Base-by-base conservation (phyloP, 75 land plant genomes). In the Picea glauca region DNA sequence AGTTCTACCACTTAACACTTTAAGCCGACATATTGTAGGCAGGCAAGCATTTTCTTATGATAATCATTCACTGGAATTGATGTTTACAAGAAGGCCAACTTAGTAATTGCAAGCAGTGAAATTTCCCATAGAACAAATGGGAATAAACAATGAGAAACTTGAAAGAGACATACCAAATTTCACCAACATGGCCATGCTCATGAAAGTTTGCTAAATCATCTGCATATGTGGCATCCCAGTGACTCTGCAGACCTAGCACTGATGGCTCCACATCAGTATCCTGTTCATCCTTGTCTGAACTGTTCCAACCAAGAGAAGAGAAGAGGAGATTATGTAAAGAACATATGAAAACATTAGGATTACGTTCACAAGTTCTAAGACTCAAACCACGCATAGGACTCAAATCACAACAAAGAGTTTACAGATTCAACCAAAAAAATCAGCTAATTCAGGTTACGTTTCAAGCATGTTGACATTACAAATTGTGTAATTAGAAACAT, bases 151-250 rank as follows among this genome's bases (percentile, higher is more conserved):
- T 20, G 40, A 77, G 72, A 77, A 38, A 18, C 26, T 23, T n/a
- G 75, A 77, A 26, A 15, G 6, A 23, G 14, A 78, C 86, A 74
- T 72, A 93, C 99, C 98, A 97, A 78, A 97, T 85, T 86, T 97
- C 99, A 81, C 99, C 99, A 58, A 84, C 74, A 84, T 95, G 92
- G 58, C 99, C 99, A 84, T 93, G 95, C 74, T 93, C 98, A 77
- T 88, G 93, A 77, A 95, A 97, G 80, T 97, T 97, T 32, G 87
- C 83, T 67, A 97, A 86, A 62, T 97, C 99, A 73, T 93, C 96
- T 14, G 98, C 92, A 82, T 97, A 97, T 54, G 94, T 61, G 35
- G 92, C 76, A 83, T 97, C 98, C 99, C 99, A 97, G 67, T 97
- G 94, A 79, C 96, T 93, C 76, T 95, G 99, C 66, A 97, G 83